Percentiles rank a stretch among this genome's conserved stretches.
These are phyloP conservation scores for Coffea humblotiana DNA, from an alignment of 305 asterid genomes.

Conservation along the genomic window DNA sequence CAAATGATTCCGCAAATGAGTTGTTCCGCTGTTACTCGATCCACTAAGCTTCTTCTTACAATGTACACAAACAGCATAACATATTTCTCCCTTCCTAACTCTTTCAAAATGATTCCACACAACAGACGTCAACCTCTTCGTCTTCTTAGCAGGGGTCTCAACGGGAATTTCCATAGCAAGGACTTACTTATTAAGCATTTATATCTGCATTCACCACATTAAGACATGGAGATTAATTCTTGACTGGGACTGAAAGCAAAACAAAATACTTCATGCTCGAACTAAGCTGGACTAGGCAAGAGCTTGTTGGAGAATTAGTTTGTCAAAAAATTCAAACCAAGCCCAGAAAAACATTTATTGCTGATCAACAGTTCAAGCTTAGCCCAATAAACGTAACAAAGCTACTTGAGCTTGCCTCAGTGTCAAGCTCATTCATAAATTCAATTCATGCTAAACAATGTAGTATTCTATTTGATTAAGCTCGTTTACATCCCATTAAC, in stretches of 20 bases:
- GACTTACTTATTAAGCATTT: constrained; percentile 8
- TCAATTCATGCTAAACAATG: neutral
- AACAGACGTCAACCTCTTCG: constrained; percentile 91
- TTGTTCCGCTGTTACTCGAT: constrained; percentile 95
- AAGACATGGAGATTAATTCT: neutral
- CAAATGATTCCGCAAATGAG: constrained; percentile 91
- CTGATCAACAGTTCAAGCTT: neutral
- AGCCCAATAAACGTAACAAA: neutral
- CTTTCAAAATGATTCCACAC: constrained; percentile 98
- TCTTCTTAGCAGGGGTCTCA: constrained; percentile 78
- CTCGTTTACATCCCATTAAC: no score
- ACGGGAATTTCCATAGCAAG: constrained; percentile 65
- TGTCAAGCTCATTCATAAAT: no score
- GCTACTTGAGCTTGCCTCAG: neutral
- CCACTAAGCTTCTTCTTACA: constrained; percentile 98
- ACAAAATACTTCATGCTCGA: neutral
- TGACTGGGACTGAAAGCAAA: neutral
- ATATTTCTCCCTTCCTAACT: constrained; percentile 76
- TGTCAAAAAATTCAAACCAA: neutral
- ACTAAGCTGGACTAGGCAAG: neutral
- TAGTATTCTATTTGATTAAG: neutral
- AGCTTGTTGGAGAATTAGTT: neutral
- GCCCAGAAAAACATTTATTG: neutral
- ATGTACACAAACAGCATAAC: constrained; percentile 89
- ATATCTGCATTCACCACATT: constrained; percentile 3